Base-by-base conservation (phyloP, 2,329 filamentous ascomycete species). In the Scytalidium lignicola region DNA sequence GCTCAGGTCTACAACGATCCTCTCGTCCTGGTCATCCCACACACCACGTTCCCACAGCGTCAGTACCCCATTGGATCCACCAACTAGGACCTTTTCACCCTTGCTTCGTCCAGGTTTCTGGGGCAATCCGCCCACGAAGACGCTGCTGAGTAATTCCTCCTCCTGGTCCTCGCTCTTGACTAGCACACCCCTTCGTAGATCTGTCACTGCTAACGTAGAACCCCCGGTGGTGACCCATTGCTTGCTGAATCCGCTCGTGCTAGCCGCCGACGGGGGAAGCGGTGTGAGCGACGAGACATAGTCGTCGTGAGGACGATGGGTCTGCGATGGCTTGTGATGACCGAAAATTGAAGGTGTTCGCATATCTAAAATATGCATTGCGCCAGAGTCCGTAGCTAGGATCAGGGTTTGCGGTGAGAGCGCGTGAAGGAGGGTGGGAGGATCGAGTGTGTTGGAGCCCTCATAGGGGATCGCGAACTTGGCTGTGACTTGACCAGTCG, bases 221-320 rank as follows among this genome's bases (percentile, higher is more conserved):
- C 90, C 91, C 28, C 93, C 93, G 0, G 91, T 96, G 32, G 87
- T 93, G 46, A 96, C 80, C 87, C 90, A 99, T 70, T 97, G 92
- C 70, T 96, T 96, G 60, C 88, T 83, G 65, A 88, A 92, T 4
- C 91, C 91, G 17, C 86, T 92, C 0, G 90, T 96, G 66, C 87
- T 93, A 49, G 86, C 82, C 23, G 84, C 78, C 2, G 86, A 85
- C 0, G 91, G 79, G 0, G 91, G 90, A 0, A 99, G 79, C 1
- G 91, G 84, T 1, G 88, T 87, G 41, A 99, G 76, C 44, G 88
- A 91, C 26, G 91, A 93, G 48, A 99, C 82, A 67, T 96, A 96
- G 71, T 97, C 92, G 59, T 88, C 83, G 69, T 99, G 93, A 1
- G 92, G 92, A 54, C 83, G 83, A 64, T 92, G 85, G 9, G 89